Base-by-base conservation (phyloP, 108 stramenopile species). In the Cyclostephanos tholiformis region DNA sequence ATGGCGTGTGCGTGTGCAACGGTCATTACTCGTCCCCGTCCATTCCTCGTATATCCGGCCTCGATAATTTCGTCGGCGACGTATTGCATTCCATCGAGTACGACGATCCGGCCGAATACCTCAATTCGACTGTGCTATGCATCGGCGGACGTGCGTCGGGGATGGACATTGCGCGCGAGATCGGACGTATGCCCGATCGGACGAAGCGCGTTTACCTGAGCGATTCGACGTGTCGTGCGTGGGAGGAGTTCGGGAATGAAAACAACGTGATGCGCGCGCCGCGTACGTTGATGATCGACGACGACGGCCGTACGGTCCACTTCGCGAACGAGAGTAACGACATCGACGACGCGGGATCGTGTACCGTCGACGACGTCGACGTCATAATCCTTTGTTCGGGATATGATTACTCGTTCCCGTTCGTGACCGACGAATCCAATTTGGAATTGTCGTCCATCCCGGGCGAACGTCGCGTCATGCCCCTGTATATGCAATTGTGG, bases 141-240 rank as follows among this genome's bases (percentile, higher is more conserved):
- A 74, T 98, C 16, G 97, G 97, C 23, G 93, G 90, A 0, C 79
- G 91, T 19, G 92, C 96, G 2, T 94, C 93, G 38, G 97, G 96
- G 1, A 74, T 84, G 2, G 97, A 98, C 72, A 79, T 98, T 23
- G 94, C 96, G 8, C 75, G 95, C 58, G 96, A 98, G 69, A 82
- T 97, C 44, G 87, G 87, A 19, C 49, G 38, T 25, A 83, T 72
- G 9, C n/a, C n/a, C n/a, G 3, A 32, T 32, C 32, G 32, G 4
- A 95, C 93, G 19, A 70, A 79, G 19, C 67, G 80, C n/a, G 92
- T 97, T 0, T 95, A 91, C 74, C 69, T 97, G 59, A 87, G 86
- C 29, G 91, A 90, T 77, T 85, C 88, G 19, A 79, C 86, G 5
- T 82, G 85, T 65, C 29, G 65, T n/a, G 32, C 46, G 19, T 52